Base-by-base conservation (phyloP, 2,329 filamentous ascomycete species). In the Aspergillus luchuensis region DNA sequence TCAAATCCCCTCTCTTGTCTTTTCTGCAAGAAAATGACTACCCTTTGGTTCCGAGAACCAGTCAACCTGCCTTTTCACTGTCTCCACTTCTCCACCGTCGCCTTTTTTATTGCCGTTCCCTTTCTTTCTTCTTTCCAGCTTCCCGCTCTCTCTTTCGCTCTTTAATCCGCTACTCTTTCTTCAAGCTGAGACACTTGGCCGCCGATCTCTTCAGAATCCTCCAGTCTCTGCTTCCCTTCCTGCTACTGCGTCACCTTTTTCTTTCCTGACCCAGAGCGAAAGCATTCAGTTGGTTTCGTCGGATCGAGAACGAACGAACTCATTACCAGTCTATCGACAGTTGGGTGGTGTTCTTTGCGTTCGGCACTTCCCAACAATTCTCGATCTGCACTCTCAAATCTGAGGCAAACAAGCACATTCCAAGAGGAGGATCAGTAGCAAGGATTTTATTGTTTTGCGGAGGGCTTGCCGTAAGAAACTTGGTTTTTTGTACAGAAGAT, bases 381-480 rank as follows among this genome's bases (percentile, higher is more conserved):
- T 7, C 15, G 36, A 50, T 43, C 19, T 33, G 50, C 51, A 49
- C 25, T 15, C 13, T 5, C 4, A 55, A 55, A 51, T 5, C 25
- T 57, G 39, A 59, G 5, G 8, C 11, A 36, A 13, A 21, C 13
- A 39, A 41, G 17, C 8, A 38, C 23, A 30, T 11, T 11, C 56
- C 50, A 59, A 47, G 36, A 43, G 19, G 23, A 57, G 36, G 50
- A 13, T 30, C 48, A 33, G 52, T 21, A 58, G 45, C 39, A 47
- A 41, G 51, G 61, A 45, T 62, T 25, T 62, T 59, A 41, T 54
- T 60, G 60, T 58, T 43, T 58, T 60, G 61, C 59, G 59, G 62
- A 60, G 63, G 70, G 71, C 71, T 72, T 71, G 75, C 70, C 76
- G 83, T 85, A 85, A 85, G 83, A 81, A 72, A 76, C 74, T 81